These are phyloP conservation scores for Chrysosphaeria jannelii DNA, from an alignment of 2,329 filamentous ascomycete genomes.

Conservation along the genomic window DNA sequence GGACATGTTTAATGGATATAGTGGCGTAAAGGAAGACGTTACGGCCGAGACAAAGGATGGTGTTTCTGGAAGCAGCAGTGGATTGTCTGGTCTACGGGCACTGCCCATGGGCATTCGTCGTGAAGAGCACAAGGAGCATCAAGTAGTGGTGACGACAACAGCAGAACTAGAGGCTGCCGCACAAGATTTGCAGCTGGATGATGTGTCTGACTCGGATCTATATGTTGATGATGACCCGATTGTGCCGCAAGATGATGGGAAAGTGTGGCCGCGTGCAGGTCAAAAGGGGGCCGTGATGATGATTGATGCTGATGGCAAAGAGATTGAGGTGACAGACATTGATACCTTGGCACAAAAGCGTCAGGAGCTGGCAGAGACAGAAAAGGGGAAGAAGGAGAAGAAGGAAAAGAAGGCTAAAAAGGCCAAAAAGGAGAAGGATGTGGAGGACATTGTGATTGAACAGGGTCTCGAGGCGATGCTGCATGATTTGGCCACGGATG, in stretches of 20 bases:
- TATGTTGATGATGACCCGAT: constrained; percentile 6
- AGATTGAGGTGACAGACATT: constrained; percentile 11
- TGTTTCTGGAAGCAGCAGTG: not conserved
- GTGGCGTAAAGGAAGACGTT: constrained; percentile 11
- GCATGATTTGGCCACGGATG: constrained; percentile 12
- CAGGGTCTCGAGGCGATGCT: constrained; percentile 13
- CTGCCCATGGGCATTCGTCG: constrained; percentile 26
- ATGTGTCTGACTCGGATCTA: constrained; percentile 5
- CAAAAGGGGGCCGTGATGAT: constrained; percentile 9
- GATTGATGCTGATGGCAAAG: constrained; percentile 14
- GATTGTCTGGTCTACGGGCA: constrained; percentile 4
- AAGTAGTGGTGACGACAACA: constrained; percentile 22
- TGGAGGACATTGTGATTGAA: constrained; percentile 12
- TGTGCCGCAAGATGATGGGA: constrained; percentile 11
- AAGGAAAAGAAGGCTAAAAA: constrained; percentile 7
- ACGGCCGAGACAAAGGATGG: constrained; percentile 4
- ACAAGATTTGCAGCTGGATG: constrained; percentile 4
- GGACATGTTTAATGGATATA: constrained; percentile 19
- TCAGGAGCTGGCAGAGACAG: constrained; percentile 3
- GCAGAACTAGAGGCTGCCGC: constrained; percentile 22
- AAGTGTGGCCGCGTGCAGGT: constrained; percentile 15
- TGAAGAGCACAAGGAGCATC: constrained; percentile 20
- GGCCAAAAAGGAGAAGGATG: constrained; percentile 7
- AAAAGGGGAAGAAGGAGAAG: constrained; percentile 3
- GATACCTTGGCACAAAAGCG: constrained; percentile 9